Evolutionary conservation across 2,329 filamentous ascomycete species (phyloP), one percentile per base, ranked within the genome.

Genomic region (Corynespora cassiicola): DNA sequence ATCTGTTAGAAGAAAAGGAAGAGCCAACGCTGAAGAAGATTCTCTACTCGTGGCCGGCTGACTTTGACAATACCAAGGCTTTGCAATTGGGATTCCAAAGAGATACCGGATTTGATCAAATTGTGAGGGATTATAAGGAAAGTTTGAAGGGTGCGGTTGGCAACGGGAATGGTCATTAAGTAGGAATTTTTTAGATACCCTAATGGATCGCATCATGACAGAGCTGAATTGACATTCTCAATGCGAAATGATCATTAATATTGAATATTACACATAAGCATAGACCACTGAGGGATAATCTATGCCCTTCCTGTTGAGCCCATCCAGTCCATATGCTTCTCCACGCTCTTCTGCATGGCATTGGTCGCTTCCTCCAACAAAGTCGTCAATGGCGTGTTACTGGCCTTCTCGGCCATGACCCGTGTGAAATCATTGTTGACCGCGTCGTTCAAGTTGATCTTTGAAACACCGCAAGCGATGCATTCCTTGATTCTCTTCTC

Each of bases 371-470:
- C 71, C 62, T 82, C 80, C 54, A 82, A 71, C 39, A 81, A 45
- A 2, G 71, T 66, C 19, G 79, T 83, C 50, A 82, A 60, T 0
- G 77, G 76, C 21, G 74, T 71, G 44, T 72, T 73, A 1, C 74
- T 76, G 1, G 77, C 76, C 52, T 73, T 75, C 53, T 75, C 72
- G 30, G 61, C 44, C 73, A 73, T 71, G 46, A 78, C 61, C 39
- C 63, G 56, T 42, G 75, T 62, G 65, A 78, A 75, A 61, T 75
- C 63, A 56, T 73, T 65, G 63, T 78, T 80, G 54, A 83, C 70
- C 17, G 80, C 74, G 63, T 81, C 80, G 53, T 83, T 83, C 30
- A 82, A 75, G 61, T 83, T 83, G 25, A 81, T 68, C 58, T 81
- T 77, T 12, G 75, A 73, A 22, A 82, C 75, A 5, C 80, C 80